Evolutionary conservation across 2,329 filamentous ascomycete species (phyloP), one percentile per base, ranked within the genome.

Genomic region (Ophiosphaerella herpotricha): DNA sequence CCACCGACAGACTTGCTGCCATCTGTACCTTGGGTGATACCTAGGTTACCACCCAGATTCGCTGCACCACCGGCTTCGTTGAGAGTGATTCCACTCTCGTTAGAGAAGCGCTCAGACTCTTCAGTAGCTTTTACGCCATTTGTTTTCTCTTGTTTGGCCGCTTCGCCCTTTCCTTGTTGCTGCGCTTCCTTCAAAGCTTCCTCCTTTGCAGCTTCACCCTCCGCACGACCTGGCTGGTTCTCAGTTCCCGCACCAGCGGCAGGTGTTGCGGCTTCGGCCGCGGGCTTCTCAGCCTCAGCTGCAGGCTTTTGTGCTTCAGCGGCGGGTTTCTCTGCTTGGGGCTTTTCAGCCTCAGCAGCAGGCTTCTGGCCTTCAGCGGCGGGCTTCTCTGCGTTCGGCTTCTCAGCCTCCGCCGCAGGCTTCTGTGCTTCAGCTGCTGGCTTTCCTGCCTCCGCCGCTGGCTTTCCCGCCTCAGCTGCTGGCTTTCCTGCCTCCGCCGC

Each of bases 21-120:
- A 55, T 70, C 67, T 14, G 51, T 58, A 2, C 67, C 67, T 44
- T 68, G 58, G 2, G 67, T 71, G 37, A 71, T 69, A 1, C 68
- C 68, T 48, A 71, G 37, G 24, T 70, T 65, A 9, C 68, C 68
- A 7, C 67, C 68, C n/a, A 63, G 43, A 29, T 70, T 71, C 18
- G 55, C 52, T 7, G 68, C 58, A 41, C 58, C 62, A 1, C 68
- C 68, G 21, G 52, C 36, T 14, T 52, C 23, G 34, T 58, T 61
- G 13, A 69, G 48, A 0, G 61, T 64, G 37, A 71, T 67, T 8
- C 63, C 66, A 36, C 53, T 57, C 24, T 60, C 60, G 14, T 71
- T 64, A 2, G 64, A 60, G 46, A 71, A 70, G 39, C 53, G 53
- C 42, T 67, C 68, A 4, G 68, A 62, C 40, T 71, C 61, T 35